Percentiles rank a stretch among this genome's conserved stretches.
These are phyloP conservation scores for Chrysoporthe cubensis DNA, from an alignment of 2,329 filamentous ascomycete genomes.

Conservation along the genomic window DNA sequence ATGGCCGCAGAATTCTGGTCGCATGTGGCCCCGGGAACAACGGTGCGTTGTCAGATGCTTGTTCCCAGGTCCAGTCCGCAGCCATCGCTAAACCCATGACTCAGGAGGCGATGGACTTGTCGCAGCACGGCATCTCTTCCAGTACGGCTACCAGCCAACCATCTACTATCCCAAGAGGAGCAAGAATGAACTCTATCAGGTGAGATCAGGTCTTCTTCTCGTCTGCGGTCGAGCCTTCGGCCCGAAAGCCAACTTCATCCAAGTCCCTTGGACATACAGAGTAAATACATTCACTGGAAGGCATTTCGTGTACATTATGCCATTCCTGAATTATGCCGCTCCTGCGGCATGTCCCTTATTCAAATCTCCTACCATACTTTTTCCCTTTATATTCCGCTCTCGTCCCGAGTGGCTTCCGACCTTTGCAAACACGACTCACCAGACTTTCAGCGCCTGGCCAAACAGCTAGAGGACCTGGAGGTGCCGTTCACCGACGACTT, in stretches of 20 bases:
- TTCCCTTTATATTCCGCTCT: conserved; percentile 27
- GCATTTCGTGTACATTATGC: conserved; percentile 30
- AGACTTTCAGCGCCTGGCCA: conserved; percentile 70
- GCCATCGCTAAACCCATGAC: conserved; percentile 37
- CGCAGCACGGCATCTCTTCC: conserved; percentile 85
- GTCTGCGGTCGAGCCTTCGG: not conserved
- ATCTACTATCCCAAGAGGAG: conserved; percentile 93
- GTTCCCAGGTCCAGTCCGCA: conserved; percentile 8
- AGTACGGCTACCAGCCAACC: conserved; percentile 88
- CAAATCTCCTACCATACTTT: not conserved
- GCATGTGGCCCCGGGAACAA: conserved; percentile 88
- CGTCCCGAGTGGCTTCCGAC: not conserved
- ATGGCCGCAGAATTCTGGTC: conserved; percentile 76
- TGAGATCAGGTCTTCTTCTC: conserved; percentile 42
- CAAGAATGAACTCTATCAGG: conserved; percentile 88
- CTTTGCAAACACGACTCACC: conserved; percentile 36
- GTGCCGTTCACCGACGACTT: conserved; percentile 89
- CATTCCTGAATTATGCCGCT: conserved; percentile 28
- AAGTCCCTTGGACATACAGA: not conserved
- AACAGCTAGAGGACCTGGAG: conserved; percentile 80
- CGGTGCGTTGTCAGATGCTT: conserved; percentile 45
- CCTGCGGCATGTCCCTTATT: conserved; percentile 21
- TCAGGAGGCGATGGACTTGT: conserved; percentile 92
- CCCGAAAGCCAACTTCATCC: not conserved
- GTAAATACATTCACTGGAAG: conserved; percentile 14